Evolutionary conservation across 1,284 basidiomycete species (phyloP).

Genomic region (Earliella scabrosa): DNA sequence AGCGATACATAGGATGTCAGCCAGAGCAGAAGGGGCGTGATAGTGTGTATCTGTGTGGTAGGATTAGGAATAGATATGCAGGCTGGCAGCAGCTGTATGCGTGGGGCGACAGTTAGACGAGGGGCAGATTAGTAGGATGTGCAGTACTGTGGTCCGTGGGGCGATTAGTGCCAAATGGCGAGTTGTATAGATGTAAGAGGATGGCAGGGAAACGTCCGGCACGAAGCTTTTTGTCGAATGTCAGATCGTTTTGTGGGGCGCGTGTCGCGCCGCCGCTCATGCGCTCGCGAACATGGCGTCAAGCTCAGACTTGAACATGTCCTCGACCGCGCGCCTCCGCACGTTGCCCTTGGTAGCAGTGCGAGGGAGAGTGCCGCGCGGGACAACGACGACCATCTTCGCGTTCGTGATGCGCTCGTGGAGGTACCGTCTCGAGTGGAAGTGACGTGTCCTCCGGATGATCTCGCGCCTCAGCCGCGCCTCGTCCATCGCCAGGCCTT

Average conservation of each 20-base stretch:
- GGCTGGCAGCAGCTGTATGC: no score
- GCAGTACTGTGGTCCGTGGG: no score
- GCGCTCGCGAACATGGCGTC: slow-evolving; percentile 49
- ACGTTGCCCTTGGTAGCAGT: slow-evolving; percentile 74
- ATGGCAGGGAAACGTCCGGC: no score
- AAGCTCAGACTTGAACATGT: slow-evolving; percentile 50
- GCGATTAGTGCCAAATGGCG: no score
- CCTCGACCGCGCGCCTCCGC: slow-evolving; percentile 65
- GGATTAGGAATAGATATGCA: no score
- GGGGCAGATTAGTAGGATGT: no score
- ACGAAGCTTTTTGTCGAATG: no score
- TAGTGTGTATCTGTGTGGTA: no score
- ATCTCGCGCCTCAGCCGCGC: slow-evolving; percentile 60
- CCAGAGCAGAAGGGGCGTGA: no score
- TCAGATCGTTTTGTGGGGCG: neutral
- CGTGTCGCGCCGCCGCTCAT: slow-evolving; percentile 4
- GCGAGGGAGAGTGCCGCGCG: slow-evolving; percentile 57
- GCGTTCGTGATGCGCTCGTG: slow-evolving; percentile 65
- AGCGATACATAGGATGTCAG: no score
- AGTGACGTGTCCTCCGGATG: slow-evolving; percentile 59
- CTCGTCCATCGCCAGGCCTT: slow-evolving; percentile 44
- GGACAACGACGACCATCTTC: slow-evolving; percentile 60
- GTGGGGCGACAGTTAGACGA: no score
- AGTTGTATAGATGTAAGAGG: no score
- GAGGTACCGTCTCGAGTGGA: slow-evolving; percentile 64